Evolutionary conservation across 2,329 filamentous ascomycete genomes (phyloP), one percentile per base, ranked within the genome.

Genomic region (Aspergillus glaucus): DNA sequence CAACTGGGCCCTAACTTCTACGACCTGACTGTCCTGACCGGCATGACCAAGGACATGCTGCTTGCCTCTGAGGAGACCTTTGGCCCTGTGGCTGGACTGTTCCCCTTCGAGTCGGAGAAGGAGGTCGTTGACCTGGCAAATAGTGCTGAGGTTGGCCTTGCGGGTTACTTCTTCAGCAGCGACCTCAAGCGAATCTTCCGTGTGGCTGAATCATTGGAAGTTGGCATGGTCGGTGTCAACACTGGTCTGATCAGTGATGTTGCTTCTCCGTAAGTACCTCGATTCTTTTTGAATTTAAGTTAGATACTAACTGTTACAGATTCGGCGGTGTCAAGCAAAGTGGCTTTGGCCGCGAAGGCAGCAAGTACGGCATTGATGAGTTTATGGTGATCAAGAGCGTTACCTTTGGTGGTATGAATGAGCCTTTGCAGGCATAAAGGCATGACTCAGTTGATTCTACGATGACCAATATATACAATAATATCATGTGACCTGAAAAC

Each of bases 41-140:
- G 87, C 54, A 92, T 95, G 85, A 95, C 78, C 9, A 75, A 79
- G 50, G 83, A 91, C 39, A 97, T 97, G 93, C 78, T 81, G 51
- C 79, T 97, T 57, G 85, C 88, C 4, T 75, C 75, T 1, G 92
- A 97, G 70, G 93, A 98, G 76, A 98, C 92, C 0, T 98, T 98
- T 65, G 93, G 93, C 0, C 93, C 93, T 2, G 87, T 97, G 0
- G 92, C 91, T 0, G 92, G 87, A 0, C 71, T 97, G 12, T 96
- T 96, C 75, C 79, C 84, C 44, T 98, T 97, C 64, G 80, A 88
- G 43, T 89, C 85, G 0, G 93, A 97, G 71, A 84, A 86, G 46
- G 91, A 97, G 62, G 93, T 95, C 4, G 82, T 97, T 26, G 76
- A 80, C 54, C 72, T 92, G 56, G 92, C 93, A 3, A 98, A 98